Percentiles rank a stretch among this genome's conserved stretches.
Evolutionary conservation across 345 rosid species (phyloP).

Genomic region (Fremontodendron californicum): DNA sequence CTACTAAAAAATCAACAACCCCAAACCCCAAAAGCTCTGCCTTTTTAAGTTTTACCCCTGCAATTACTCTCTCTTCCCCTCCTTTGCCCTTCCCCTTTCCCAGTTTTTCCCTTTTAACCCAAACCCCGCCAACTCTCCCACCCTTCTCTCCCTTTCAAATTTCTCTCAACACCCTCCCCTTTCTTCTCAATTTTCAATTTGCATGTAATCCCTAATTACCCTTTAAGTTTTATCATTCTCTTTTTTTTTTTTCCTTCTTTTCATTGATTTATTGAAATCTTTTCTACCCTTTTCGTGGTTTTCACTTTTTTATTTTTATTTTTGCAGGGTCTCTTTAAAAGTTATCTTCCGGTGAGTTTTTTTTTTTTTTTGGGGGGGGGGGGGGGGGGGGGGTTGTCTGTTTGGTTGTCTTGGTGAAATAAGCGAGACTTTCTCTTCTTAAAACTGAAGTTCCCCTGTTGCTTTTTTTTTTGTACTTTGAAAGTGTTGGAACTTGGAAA

Average conservation of each 20-base stretch:
- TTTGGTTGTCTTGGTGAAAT: background rate
- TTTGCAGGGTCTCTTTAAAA: background rate
- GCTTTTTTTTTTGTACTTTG: background rate
- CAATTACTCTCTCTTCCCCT: background rate
- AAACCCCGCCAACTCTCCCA: background rate
- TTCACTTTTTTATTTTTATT: background rate
- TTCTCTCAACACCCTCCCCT: background rate
- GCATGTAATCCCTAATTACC: background rate
- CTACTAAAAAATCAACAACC: background rate
- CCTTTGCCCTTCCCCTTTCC: background rate
- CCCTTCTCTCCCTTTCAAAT: background rate
- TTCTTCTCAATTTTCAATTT: background rate
- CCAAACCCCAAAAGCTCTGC: background rate
- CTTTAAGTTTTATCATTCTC: background rate
- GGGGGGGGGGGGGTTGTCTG: no score
- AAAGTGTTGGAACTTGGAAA: background rate
- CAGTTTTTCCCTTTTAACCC: background rate
- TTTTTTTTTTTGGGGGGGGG: background rate
- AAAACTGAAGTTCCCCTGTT: background rate
- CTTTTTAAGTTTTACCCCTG: background rate
- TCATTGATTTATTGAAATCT: background rate
- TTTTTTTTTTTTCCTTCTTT: background rate
- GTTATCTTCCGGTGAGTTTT: background rate
- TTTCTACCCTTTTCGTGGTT: background rate
- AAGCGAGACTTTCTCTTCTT: background rate